Conservation (phyloP, 169 alveolate genomes). For the Toxoplasma gondii region DNA sequence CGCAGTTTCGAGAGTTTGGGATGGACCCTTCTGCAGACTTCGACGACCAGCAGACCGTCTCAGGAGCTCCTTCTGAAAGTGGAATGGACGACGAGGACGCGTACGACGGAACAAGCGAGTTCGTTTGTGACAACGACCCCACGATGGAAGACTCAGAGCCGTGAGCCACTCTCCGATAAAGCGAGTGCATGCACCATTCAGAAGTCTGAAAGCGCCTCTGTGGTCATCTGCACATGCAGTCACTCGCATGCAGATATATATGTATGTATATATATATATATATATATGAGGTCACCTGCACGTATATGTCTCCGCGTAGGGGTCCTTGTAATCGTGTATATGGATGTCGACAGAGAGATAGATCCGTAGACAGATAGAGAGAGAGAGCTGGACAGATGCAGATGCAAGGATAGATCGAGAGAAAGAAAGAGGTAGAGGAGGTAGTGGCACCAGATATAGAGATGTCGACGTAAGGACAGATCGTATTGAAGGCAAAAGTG, state of each 20-base stretch:
- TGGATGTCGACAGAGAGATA: no score
- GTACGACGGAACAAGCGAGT: not conserved
- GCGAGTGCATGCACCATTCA: no score
- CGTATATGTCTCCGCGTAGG: no score
- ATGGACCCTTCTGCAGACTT: not conserved
- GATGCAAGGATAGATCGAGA: not conserved
- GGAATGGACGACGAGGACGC: not conserved
- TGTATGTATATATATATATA: not conserved
- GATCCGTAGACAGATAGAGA: not conserved
- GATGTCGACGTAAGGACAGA: no score
- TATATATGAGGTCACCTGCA: not conserved
- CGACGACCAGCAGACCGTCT: not conserved
- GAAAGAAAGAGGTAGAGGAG: not conserved
- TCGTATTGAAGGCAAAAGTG: no score
- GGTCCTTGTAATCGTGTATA: no score
- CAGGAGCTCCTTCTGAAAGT: not conserved
- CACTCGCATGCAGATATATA: no score
- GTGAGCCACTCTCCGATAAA: not conserved
- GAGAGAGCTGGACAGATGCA: not conserved
- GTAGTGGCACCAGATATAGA: no score
- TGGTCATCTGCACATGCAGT: no score
- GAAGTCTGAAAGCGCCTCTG: not conserved
- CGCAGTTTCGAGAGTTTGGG: conserved; percentile 8
- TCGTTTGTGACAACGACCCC: not conserved
- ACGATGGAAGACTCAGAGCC: not conserved